These are phyloP conservation scores for Aspergillus wentii DNA, from an alignment of 495 filamentous ascomycete species.

Conservation along the genomic window DNA sequence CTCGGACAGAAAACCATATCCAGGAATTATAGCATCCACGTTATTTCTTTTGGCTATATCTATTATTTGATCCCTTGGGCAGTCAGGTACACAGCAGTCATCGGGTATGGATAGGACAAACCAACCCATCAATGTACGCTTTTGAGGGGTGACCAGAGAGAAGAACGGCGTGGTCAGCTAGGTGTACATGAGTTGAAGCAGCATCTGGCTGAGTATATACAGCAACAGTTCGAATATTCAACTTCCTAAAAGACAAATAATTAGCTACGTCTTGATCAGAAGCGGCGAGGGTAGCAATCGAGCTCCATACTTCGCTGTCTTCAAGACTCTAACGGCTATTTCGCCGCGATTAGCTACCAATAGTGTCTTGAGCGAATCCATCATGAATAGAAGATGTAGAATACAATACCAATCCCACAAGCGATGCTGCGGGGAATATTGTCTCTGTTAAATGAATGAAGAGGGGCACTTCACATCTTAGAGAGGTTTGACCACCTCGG, in stretches of 20 bases:
- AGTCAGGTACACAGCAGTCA: not conserved
- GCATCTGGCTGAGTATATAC: slow-evolving; percentile 53
- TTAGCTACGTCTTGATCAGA: slow-evolving; percentile 1
- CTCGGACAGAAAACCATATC: slow-evolving; percentile 57
- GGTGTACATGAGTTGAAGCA: slow-evolving; percentile 48
- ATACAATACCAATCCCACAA: no score
- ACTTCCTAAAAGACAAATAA: slow-evolving; percentile 14
- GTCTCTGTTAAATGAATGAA: no score
- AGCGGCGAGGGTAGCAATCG: not conserved
- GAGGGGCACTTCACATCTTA: not conserved
- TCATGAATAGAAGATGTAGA: slow-evolving; percentile 6
- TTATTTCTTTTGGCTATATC: slow-evolving; percentile 36
- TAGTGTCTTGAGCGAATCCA: slow-evolving; percentile 35
- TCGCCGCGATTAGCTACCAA: slow-evolving; percentile 53
- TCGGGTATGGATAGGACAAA: not conserved
- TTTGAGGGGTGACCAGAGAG: slow-evolving; percentile 40
- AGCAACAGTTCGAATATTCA: slow-evolving; percentile 45
- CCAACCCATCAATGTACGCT: slow-evolving; percentile 43
- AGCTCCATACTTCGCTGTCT: slow-evolving; percentile 28
- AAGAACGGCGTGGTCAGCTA: slow-evolving; percentile 47
- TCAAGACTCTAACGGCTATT: slow-evolving; percentile 47
- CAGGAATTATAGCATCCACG: slow-evolving; percentile 48
- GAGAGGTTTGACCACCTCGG: not conserved
- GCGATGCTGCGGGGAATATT: no score
- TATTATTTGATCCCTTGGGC: slow-evolving; percentile 39